These are phyloP conservation scores for Phaeoacremonium minimum DNA, from an alignment of 2,329 filamentous ascomycete species.

Conservation along the genomic window DNA sequence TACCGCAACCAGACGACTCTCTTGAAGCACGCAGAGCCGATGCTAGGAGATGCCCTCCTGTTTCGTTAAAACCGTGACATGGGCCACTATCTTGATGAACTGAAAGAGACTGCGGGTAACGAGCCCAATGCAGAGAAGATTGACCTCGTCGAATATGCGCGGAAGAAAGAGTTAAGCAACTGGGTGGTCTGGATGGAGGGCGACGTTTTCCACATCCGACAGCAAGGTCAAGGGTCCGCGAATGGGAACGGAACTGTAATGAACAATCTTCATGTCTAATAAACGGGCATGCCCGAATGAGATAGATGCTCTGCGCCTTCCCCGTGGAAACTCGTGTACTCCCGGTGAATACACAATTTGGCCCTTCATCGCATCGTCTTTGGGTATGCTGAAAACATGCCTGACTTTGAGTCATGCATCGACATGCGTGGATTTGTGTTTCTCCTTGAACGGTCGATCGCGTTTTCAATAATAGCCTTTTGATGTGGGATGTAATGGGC, in stretches of 20 bases:
- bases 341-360: too few species aligned
- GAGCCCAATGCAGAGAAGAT: background rate
- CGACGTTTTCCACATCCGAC: background rate
- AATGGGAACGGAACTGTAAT: background rate
- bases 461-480: too few species aligned
- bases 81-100: background rate
- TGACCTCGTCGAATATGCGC: background rate
- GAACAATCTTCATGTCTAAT: too few species aligned
- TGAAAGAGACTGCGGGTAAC: background rate
- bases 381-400: too few species aligned
- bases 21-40: background rate
- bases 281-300: too few species aligned
- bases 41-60: background rate
- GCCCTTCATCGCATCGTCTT: too few species aligned
- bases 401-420: too few species aligned
- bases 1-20: background rate
- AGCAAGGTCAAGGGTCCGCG: background rate
- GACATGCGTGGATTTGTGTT: too few species aligned
- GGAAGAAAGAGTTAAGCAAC: background rate
- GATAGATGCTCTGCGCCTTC: too few species aligned
- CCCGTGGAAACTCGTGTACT: too few species aligned
- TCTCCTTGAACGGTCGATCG: too few species aligned
- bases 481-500: too few species aligned
- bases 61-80: background rate
- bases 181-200: background rate